Evolutionary conservation across 371 early-diverging fungal species (phyloP), one percentile per base, ranked within the genome.

Genomic region (Apophysomyces elegans): DNA sequence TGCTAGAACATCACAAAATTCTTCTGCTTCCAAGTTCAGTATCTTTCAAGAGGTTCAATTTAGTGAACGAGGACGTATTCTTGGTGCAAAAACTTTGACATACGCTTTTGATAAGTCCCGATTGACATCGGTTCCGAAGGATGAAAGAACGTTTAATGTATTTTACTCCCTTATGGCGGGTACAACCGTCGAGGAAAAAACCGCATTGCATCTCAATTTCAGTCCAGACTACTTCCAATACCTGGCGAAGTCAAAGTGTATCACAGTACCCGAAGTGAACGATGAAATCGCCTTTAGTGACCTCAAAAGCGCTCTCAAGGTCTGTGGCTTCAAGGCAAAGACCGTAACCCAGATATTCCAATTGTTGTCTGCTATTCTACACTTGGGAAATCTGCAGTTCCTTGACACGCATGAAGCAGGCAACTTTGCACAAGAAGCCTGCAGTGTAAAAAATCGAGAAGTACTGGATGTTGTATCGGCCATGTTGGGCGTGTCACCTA

Each of bases 61-160:
- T 69, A 84, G 89, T 73, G 86, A 81, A 58, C 74, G 85, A 38
- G 93, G 95, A 36, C 86, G 86, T 36, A 88, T 97, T 66, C 79
- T 86, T 37, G 95, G 96, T 66, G 86, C 88, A 37, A 94, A 92
- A 73, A 72, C 91, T 32, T 80, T 95, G 56, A 86, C 91, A 14
- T 96, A 91, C 73, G 84, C 93, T 45, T 85, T 96, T 59, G 96
- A 96, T 73, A 86, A 90, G 62, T 82, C 86, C 47, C 84, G 92
- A 59, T 85, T 92, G 26, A 87, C 88, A 37, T 59, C 73, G 38
- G 72, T 80, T 12, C 80, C 72, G 35, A 69, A 86, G 50, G 88
- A 86, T 58, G 93, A 94, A 59, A 83, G 92, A 59, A 93, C 88
- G 56, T 98, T 95, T 74, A 92, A 97, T 73, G 89, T 95, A 37